Evolutionary conservation across 2,329 filamentous ascomycete species (phyloP), one percentile per base, ranked within the genome.

Genomic region (Neoascochyta sp.): DNA sequence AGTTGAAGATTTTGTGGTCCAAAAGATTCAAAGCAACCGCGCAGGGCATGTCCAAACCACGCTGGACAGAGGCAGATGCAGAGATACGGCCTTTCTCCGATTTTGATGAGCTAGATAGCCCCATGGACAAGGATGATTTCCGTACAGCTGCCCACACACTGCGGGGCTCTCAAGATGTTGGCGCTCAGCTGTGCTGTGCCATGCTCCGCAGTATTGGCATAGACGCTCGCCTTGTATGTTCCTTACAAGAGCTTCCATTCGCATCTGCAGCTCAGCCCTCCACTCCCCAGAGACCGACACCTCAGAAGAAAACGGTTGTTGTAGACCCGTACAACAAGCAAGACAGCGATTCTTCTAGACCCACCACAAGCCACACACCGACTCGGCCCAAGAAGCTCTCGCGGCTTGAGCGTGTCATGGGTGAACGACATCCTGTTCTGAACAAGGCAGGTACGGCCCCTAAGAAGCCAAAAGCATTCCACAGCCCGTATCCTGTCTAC

Each of bases 111-210:
- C 67, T 78, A 27, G 87, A 93, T 50, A 70, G 77, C 1, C 75
- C 80, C 12, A 63, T 83, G 27, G 83, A 87, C 16, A 80, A 75
- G 36, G 65, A 71, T 1, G 86, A 93, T 43, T 96, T 96, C 49
- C 71, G 74, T 4, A 70, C 71, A 20, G 81, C 84, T 16, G 86
- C 89, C 1, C 73, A 69, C 37, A 75, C 66, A 4, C 63, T 94
- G 11, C 70, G 80, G 43, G 93, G 90, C 1, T 96, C 90, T 7
- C 78, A 89, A 43, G 92, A 98, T 59, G 73, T 93, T 7, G 92
- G 89, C 1, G 85, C 87, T 2, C 89, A 96, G 57, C 62, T 98
- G 0, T 95, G 93, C 52, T 96, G 92, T 59, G 84, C 89, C 3
- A 64, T 96, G 17, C 71, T 98, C 4, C 80, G 92, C 11, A 77